These are phyloP conservation scores for Pseudonitzschia delicatissima DNA, from an alignment of 108 stramenopile genomes.

Conservation along the genomic window DNA sequence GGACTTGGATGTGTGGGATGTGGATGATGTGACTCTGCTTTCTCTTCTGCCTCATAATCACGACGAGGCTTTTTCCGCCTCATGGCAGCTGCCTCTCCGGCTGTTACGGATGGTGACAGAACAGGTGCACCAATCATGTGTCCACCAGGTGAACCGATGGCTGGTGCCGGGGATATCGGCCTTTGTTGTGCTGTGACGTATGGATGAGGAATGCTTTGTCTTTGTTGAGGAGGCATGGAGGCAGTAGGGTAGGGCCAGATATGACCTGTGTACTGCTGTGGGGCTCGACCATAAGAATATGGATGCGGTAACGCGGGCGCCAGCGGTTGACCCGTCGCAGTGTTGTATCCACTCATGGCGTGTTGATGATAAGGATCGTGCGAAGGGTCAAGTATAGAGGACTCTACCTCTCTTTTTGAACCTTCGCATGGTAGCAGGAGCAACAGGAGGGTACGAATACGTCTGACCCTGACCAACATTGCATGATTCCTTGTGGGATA, in stretches of 20 bases:
- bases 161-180: constrained; percentile 16
- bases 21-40: constrained; percentile 9
- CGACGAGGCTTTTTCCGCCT: constrained; percentile 5
- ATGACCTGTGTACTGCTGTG: constrained; percentile 18
- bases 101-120: constrained; percentile 23
- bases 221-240: constrained; percentile 16
- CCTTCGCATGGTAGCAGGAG: constrained; percentile 3
- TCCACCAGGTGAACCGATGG: not conserved
- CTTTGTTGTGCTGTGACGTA: constrained; percentile 10
- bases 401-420: constrained; percentile 27
- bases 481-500: not conserved
- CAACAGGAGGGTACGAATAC: constrained; percentile 1
- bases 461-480: not conserved
- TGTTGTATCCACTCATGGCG: constrained; percentile 6
- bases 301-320: constrained; percentile 34
- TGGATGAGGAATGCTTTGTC: not conserved
- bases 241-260: not conserved
- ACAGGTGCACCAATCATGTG: not conserved
- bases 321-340: not conserved
- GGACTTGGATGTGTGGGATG: not conserved
- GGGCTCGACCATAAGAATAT: constrained; percentile 20
- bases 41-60: not conserved
- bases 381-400: constrained; percentile 40
- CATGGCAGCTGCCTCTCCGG: constrained; percentile 43
- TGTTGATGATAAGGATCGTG: constrained; percentile 45